Base-by-base conservation (phyloP, 2,329 filamentous ascomycete species). In the Colletotrichum chrysophilum region DNA sequence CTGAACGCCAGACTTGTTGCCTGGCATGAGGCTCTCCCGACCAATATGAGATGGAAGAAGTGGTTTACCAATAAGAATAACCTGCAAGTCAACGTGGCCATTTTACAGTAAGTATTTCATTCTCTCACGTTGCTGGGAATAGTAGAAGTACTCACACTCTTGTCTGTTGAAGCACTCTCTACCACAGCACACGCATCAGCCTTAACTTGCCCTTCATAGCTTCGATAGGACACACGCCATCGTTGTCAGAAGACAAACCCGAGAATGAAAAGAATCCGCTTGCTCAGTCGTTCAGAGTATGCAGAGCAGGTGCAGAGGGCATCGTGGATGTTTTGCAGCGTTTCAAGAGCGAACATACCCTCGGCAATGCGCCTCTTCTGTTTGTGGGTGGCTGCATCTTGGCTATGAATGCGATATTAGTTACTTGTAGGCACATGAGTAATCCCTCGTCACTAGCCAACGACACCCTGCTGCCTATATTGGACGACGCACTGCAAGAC, bases 191-290 rank as follows among this genome's bases (percentile, higher is more conserved):
- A 0, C 71, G 71, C 28, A 70, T 74, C 60, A 71, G 66, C 48
- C 67, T 74, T 6, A 74, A 74, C 7, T 12, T 74, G 28, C 71
- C 67, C n/a, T 74, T 74, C 58, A 12, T 74, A n/a, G 60, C 71
- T 4, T 70, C 71, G n/a, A 43, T 74, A 14, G 66, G 58, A 13
- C 12, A 8, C 10, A 66, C 30, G 7, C 71, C 71, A 2, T 26
- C 66, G 16, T 13, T 55, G 8, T 38, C 71, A 16, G 71, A 70
- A 7, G 66, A 64, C 13, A 43, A 21, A 2, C 3, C 58, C 2
- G 38, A 70, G 3, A 43, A 18, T 21, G 14, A 12, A 3, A 36
- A 9, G 26, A 61, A 69, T 13, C 71, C 71, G 10, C 68, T 74
- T 2, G n/a, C 55, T 3, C 52, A 34, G 24, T 70, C 58, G 2